phyloP scores from a whole-genome alignment of 805 yeast species.

The Saturnispora sekii region DNA sequence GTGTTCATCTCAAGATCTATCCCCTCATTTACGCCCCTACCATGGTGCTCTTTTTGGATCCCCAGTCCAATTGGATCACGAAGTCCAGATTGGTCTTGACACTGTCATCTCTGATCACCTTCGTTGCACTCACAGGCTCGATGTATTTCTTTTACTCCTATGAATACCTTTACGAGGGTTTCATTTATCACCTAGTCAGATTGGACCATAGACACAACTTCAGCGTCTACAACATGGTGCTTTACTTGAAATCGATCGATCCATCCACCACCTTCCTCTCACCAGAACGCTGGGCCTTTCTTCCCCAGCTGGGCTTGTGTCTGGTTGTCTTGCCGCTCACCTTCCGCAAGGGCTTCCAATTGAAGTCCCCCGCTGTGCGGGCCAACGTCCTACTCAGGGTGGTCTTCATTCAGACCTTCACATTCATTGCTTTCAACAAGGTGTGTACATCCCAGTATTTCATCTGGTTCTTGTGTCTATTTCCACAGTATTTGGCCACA shows the following conservation, averaged over 20 bases:
- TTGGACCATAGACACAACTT: slow-evolving; percentile 94
- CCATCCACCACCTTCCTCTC: background rate
- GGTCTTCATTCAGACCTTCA: slow-evolving; percentile 65
- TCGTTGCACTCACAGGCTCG: slow-evolving; percentile 36
- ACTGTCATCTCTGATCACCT: slow-evolving; percentile 32
- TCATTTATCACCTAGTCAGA: slow-evolving; percentile 72
- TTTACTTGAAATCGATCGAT: slow-evolving; percentile 50
- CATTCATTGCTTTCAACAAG: slow-evolving; percentile 71
- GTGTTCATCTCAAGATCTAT: slow-evolving; percentile 85
- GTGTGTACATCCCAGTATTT: slow-evolving; percentile 93
- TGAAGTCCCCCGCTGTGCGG: slow-evolving; percentile 20
- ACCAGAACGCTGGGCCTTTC: slow-evolving; percentile 47
- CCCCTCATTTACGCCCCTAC: slow-evolving; percentile 85
- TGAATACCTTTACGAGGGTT: slow-evolving; percentile 69
- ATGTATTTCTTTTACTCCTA: slow-evolving; percentile 68
- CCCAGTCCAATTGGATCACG: slow-evolving; percentile 32
- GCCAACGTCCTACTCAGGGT: slow-evolving; percentile 31
- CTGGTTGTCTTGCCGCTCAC: slow-evolving; percentile 48
- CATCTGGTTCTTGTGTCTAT: slow-evolving; percentile 81
- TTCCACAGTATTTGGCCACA: slow-evolving; percentile 60
- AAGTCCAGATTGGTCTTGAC: slow-evolving; percentile 33
- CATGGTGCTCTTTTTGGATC: slow-evolving; percentile 33
- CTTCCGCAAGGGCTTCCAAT: slow-evolving; percentile 20
- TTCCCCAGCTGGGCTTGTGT: slow-evolving; percentile 69
- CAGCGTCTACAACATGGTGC: slow-evolving; percentile 69